Evolutionary conservation across 2,329 filamentous ascomycete genomes (phyloP).

Genomic region (Metarhizium robertsii): DNA sequence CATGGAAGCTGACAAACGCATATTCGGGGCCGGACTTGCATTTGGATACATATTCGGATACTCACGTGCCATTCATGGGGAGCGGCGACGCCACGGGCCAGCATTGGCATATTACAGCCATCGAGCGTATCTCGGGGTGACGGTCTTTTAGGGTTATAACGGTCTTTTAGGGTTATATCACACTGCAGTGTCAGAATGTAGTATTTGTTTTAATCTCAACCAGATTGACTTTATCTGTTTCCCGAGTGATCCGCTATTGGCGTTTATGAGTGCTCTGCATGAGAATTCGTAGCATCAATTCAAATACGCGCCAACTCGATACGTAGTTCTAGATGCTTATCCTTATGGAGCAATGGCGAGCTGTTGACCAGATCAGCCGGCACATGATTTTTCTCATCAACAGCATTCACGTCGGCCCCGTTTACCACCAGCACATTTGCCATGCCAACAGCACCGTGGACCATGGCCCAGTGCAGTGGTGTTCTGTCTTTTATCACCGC

Average conservation of each 20-base stretch:
- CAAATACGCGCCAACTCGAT: neutral
- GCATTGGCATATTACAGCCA: too few species aligned
- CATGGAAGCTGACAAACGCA: too few species aligned
- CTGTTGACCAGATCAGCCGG: neutral
- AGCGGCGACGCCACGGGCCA: too few species aligned
- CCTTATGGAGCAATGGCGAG: neutral
- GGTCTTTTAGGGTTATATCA: too few species aligned
- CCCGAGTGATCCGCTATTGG: neutral
- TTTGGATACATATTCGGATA: too few species aligned
- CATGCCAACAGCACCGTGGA: constrained; percentile 1
- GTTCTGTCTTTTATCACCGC: neutral
- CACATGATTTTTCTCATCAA: neutral
- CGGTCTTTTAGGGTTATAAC: too few species aligned
- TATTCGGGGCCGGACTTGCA: too few species aligned
- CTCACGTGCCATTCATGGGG: too few species aligned
- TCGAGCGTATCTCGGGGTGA: too few species aligned
- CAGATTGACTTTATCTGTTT: neutral
- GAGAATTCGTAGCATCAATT: neutral
- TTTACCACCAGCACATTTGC: neutral
- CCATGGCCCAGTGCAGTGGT: neutral
- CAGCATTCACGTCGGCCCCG: neutral
- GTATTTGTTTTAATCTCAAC: neutral
- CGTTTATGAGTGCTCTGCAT: neutral
- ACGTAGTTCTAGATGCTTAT: neutral
- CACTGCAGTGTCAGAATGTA: too few species aligned